Evolutionary conservation across 2,329 filamentous ascomycete genomes (phyloP).

Genomic region (Ceratocystis papillata): DNA sequence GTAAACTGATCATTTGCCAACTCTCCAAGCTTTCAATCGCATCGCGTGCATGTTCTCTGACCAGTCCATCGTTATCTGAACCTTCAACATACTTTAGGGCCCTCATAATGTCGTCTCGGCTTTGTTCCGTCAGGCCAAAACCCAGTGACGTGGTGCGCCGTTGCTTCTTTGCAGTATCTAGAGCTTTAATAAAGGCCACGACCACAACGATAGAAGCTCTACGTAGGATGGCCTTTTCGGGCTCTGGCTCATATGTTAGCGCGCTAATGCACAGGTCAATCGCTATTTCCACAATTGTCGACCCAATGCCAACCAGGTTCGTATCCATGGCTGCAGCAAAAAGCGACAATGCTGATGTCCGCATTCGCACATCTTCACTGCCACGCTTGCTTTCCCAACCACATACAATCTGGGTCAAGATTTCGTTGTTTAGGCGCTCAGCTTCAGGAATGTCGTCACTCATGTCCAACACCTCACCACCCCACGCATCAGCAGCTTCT

Average conservation of each 20-base stretch:
- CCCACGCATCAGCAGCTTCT: conserved; percentile 45
- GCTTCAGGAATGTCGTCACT: conserved; percentile 38
- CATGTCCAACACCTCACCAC: conserved; percentile 41
- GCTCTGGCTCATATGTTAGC: conserved; percentile 49
- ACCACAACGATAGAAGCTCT: conserved; percentile 55
- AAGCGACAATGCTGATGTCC: conserved; percentile 58
- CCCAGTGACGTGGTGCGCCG: conserved; percentile 35
- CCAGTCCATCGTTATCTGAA: conserved; percentile 58
- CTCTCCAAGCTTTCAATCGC: conserved; percentile 56
- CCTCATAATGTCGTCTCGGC: conserved; percentile 50
- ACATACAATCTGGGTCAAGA: conserved; percentile 48
- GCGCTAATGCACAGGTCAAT: conserved; percentile 55
- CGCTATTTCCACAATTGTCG: conserved; percentile 42
- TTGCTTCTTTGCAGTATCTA: conserved; percentile 43
- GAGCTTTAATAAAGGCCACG: conserved; percentile 48
- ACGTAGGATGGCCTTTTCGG: conserved; percentile 53
- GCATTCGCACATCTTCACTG: conserved; percentile 58
- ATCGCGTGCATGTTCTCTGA: conserved; percentile 54
- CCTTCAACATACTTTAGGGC: conserved; percentile 53
- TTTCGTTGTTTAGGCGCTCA: conserved; percentile 39
- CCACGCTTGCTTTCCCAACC: conserved; percentile 58
- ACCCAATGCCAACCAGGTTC: conserved; percentile 46
- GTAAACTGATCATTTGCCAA: conserved; percentile 45
- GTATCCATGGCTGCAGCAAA: conserved; percentile 50
- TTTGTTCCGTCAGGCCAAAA: conserved; percentile 45